These are phyloP conservation scores for Stramenopiles sp. DNA, from an alignment of 352 stramenopile genomes.

Conservation along the genomic window DNA sequence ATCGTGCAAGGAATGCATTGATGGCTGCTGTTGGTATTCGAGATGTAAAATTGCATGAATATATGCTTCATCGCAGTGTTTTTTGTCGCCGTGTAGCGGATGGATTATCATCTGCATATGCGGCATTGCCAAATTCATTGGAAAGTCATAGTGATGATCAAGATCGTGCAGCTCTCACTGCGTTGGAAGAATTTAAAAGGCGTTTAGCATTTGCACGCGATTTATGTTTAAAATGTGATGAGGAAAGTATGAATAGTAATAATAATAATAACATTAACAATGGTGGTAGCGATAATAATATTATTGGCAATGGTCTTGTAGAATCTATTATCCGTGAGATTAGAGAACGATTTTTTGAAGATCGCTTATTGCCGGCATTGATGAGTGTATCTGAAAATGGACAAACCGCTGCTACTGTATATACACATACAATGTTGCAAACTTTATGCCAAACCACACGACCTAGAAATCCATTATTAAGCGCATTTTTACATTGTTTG, in stretches of 20 bases:
- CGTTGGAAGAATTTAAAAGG: background rate
- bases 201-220: background rate
- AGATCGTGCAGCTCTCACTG: background rate
- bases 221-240: background rate
- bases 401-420: background rate
- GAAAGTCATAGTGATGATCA: background rate
- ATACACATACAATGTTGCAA: background rate
- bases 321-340: background rate
- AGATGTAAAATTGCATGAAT: background rate
- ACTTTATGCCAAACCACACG: background rate
- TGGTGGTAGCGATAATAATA: background rate
- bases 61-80: background rate
- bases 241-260: background rate
- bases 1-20: background rate
- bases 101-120: background rate
- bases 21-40: background rate
- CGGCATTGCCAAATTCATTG: background rate
- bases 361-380: background rate
- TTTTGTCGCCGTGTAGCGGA: background rate
- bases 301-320: background rate
- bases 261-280: background rate
- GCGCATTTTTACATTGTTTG: background rate
- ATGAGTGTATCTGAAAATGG: background rate
- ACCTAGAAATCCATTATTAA: background rate
- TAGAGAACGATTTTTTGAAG: background rate